Conservation (phyloP, 306 rosid species). For the Quercus wislizeni region DNA sequence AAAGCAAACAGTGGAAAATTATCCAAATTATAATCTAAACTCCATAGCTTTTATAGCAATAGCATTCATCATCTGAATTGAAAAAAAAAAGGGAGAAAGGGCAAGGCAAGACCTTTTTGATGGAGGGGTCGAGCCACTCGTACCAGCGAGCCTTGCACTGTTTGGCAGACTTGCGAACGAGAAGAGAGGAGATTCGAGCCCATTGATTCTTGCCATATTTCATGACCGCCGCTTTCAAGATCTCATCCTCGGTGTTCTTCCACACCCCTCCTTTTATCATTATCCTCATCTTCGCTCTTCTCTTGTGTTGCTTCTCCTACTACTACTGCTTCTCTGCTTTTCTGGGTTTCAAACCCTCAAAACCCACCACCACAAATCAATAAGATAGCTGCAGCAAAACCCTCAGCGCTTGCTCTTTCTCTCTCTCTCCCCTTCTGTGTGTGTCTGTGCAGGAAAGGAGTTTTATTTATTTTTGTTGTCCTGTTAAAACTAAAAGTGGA, state of each 20-base stretch:
- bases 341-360: no score
- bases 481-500: no score
- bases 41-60: no score
- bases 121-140: constrained; percentile 96
- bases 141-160: constrained; percentile 99
- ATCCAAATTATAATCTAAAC: no score
- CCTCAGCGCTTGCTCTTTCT: neutral
- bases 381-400: no score
- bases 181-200: constrained; percentile 94
- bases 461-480: no score
- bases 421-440: neutral
- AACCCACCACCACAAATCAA: no score
- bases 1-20: no score
- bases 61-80: neutral
- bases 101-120: constrained; percentile 57
- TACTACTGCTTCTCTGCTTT: no score
- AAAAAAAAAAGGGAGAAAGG: neutral
- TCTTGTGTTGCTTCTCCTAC: neutral
- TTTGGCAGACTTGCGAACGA: constrained; percentile 92
- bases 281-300: constrained; percentile 77
- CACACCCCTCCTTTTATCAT: constrained; percentile 97
- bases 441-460: no score
- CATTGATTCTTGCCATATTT: constrained; percentile 92
- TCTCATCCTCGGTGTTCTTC: constrained; percentile 98
- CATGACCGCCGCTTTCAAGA: constrained; percentile 96